Base-by-base conservation (phyloP, 768 basidiomycete species). In the Leucosporidium creatinivorum region DNA sequence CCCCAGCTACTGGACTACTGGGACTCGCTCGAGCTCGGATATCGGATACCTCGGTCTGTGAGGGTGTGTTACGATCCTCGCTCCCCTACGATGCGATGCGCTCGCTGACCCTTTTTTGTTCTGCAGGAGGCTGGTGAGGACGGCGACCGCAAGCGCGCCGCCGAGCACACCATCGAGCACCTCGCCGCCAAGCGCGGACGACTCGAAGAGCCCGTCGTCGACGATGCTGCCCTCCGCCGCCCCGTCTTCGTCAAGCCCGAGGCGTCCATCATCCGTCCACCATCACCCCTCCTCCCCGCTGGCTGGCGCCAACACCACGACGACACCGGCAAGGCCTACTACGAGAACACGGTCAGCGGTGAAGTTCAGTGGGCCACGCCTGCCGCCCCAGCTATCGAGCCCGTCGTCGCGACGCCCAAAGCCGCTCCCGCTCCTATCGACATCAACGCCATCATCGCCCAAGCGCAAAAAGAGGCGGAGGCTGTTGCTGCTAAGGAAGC, bases 1-100 rank as follows among this genome's bases (percentile, higher is more conserved):
- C 26, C 30, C 51, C 70, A 93, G 89, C 81, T 97, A 6, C 79
- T 93, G 12, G 84, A 84, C 18, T 83, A 88, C 65, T 99, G 94
- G 94, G 83, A 84, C 25, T 81, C 82, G 3, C 81, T 97, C 54
- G 86, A 86, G 36, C 76, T 85, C n/a, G 87, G 84, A 31, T 93
- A 87, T 77, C 85, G 91, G 73, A 94, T 96, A 84, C 89, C 91
- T 21, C 89, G 90, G 55, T 23, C 30, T 19, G 30, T 31, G 9
- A 56, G 31, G 55, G 55, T 56, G 18, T 31, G 31, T 31, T 1
- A 10, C 31, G 39, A 44, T 8, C 21, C 8, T 26, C 33, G 26
- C 33, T 33, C 33, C 5, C 33, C 60, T 30, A 4, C 13, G 2
- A 17, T 4, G 3, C 15, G 1, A 3, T n/a, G 21, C 48, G 8